Base-by-base conservation (phyloP, 164 flowering plant genomes). In the Liquidambar formosana region DNA sequence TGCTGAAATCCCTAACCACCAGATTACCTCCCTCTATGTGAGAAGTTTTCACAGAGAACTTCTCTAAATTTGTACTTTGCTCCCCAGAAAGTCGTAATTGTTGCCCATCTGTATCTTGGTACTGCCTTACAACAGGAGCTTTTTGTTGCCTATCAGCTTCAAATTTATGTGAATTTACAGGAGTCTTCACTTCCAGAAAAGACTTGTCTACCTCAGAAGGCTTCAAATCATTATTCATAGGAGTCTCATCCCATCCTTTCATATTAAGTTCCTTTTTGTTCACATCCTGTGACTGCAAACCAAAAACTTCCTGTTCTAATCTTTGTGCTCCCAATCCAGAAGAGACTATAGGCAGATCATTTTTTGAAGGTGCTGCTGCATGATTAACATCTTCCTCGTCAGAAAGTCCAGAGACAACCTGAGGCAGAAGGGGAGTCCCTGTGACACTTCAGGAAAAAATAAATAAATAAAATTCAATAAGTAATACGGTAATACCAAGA, bases 391-490 rank as follows among this genome's bases (percentile, higher is more conserved):
- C 79, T 71, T 77, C 80, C 66, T 74, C 76, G 43, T 81, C 84
- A 71, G 81, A 58, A 65, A 57, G 61, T 64, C 33, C 60, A 72
- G 71, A 65, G 65, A 10, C 43, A 65, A 47, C 27, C 68, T 76
- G 72, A 38, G 80, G 61, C 41, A 73, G 23, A 75, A 12, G 70
- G 45, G 76, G 46, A 68, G 75, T 45, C 72, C 70, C 91, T 70
- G 68, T 53, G 61, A 71, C 78, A 78, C 92, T 88, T 64, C 64
- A 69, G 63, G 62, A 66, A 57, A 66, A 75, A 54, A 21, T 38
- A 58, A 69, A 46, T 75, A 22, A 71, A 59, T 49, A 11, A 19
- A 58, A 69, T 52, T 75, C 26, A 71, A 59, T 49, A 11, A 19
- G 33, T 21, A 8, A 44, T 45, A 33, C 28, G 66, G 52, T 23